Conservation (phyloP, 306 rosid genomes). For the Vicia faba region DNA sequence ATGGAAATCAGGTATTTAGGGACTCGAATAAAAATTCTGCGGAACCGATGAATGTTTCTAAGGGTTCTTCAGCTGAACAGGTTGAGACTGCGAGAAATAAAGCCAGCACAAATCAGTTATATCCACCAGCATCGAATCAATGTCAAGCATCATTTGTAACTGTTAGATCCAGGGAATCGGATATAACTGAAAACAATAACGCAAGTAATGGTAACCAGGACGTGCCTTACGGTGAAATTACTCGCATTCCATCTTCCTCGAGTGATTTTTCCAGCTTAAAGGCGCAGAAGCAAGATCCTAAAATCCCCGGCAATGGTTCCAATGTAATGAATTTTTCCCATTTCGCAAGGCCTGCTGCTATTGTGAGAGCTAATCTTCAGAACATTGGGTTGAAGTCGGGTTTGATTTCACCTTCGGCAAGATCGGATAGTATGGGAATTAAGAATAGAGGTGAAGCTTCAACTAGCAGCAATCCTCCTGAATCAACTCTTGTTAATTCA, state of each 20-base stretch:
- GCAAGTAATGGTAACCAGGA: slow-evolving; percentile 44
- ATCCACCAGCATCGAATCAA: slow-evolving; percentile 53
- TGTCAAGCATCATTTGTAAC: slow-evolving; percentile 57
- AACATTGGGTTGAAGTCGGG: slow-evolving; percentile 48
- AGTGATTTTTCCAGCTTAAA: slow-evolving; percentile 52
- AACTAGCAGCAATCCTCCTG: slow-evolving; percentile 46
- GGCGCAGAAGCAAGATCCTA: slow-evolving; percentile 58
- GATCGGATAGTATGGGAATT: slow-evolving; percentile 43
- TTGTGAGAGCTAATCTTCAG: slow-evolving; percentile 67
- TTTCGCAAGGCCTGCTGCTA: slow-evolving; percentile 83
- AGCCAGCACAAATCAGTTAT: slow-evolving; percentile 45
- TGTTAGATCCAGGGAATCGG: slow-evolving; percentile 52
- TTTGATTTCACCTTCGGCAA: slow-evolving; percentile 43
- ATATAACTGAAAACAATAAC: slow-evolving; percentile 46
- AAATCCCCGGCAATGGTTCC: slow-evolving; percentile 49
- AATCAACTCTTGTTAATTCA: slow-evolving; percentile 45
- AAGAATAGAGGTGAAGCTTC: slow-evolving; percentile 49
- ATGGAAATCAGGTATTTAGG: slow-evolving; percentile 51
- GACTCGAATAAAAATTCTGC: slow-evolving; percentile 50
- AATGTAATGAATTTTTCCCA: slow-evolving; percentile 77
- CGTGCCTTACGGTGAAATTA: slow-evolving; percentile 43
- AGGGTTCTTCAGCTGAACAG: slow-evolving; percentile 51
- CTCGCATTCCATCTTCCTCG: slow-evolving; percentile 52
- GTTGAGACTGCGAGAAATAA: slow-evolving; percentile 51
- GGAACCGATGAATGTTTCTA: slow-evolving; percentile 54